These are phyloP conservation scores for Cordyceps cicadae DNA, from an alignment of 2,329 filamentous ascomycete genomes.

Conservation along the genomic window DNA sequence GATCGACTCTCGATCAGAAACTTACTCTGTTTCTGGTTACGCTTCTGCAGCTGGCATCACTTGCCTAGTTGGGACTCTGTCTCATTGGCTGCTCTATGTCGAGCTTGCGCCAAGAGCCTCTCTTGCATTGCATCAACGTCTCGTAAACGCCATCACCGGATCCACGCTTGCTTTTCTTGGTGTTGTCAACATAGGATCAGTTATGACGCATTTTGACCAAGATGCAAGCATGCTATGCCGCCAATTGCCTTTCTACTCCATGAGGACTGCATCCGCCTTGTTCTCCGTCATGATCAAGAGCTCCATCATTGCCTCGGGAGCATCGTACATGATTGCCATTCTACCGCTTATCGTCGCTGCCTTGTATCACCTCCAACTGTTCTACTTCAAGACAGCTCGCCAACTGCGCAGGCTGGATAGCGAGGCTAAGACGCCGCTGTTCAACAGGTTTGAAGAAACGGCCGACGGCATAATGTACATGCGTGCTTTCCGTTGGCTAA, in stretches of 20 bases:
- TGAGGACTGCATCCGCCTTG: neutral
- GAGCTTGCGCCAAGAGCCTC: constrained; percentile 2
- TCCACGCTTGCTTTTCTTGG: constrained; percentile 1
- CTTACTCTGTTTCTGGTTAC: neutral
- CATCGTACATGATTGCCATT: constrained; percentile 21
- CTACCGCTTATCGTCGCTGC: constrained; percentile 30
- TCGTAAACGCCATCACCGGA: neutral
- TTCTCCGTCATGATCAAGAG: constrained; percentile 6
- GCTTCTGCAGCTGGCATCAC: neutral
- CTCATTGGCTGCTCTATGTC: neutral
- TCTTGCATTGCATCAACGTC: neutral
- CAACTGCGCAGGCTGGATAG: constrained; percentile 24
- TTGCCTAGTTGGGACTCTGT: neutral
- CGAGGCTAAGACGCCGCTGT: constrained; percentile 23
- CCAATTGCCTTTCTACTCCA: neutral
- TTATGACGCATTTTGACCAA: constrained; percentile 2
- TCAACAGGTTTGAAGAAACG: constrained; percentile 21
- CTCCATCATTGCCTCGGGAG: neutral
- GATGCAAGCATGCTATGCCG: neutral
- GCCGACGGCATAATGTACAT: constrained; percentile 21
- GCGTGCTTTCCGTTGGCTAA: constrained; percentile 27
- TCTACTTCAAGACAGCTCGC: constrained; percentile 25
- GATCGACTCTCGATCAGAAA: neutral
- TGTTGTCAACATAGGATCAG: neutral
- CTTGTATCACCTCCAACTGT: constrained; percentile 21